A percentile compares a stretch with the other conserved stretches of the same genome.
Evolutionary conservation across 129 eudicot species (phyloP).

Genomic region (Flaveria brownii): DNA sequence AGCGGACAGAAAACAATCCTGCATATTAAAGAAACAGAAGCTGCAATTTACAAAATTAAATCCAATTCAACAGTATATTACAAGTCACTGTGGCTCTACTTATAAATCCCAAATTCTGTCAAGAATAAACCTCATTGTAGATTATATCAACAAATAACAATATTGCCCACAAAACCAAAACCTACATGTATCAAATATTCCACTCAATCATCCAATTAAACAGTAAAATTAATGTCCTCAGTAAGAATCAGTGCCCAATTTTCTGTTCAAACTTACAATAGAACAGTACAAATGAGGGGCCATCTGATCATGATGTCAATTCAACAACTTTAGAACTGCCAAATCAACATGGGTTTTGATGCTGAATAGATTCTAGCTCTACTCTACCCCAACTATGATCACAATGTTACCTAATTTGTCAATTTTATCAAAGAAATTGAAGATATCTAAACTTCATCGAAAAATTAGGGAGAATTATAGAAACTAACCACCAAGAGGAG

Average conservation of each 20-base stretch:
- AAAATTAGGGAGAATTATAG: neutral
- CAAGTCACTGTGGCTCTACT: neutral
- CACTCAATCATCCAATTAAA: neutral
- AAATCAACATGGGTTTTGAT: constrained; percentile 6
- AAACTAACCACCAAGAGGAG: constrained; percentile 81
- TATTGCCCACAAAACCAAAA: neutral
- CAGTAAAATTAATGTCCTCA: too few species aligned
- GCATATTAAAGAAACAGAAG: constrained; percentile 31
- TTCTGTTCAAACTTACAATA: neutral
- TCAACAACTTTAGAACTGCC: constrained; percentile 12
- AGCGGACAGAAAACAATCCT: constrained; percentile 80
- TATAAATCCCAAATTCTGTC: too few species aligned
- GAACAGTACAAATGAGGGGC: neutral
- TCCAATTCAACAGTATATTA: neutral
- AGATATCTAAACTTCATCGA: neutral
- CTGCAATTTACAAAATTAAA: neutral
- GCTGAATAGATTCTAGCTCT: neutral
- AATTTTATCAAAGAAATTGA: too few species aligned
- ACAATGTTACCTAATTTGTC: neutral
- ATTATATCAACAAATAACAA: neutral
- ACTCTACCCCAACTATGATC: neutral
- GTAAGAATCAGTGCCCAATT: neutral
- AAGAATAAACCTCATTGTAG: neutral
- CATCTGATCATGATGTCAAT: neutral
- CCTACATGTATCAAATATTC: neutral